A percentile compares a stretch with the other conserved stretches of the same genome.
These are phyloP conservation scores for Colletotrichum godetiae DNA, from an alignment of 2,329 filamentous ascomycete species.

Conservation along the genomic window DNA sequence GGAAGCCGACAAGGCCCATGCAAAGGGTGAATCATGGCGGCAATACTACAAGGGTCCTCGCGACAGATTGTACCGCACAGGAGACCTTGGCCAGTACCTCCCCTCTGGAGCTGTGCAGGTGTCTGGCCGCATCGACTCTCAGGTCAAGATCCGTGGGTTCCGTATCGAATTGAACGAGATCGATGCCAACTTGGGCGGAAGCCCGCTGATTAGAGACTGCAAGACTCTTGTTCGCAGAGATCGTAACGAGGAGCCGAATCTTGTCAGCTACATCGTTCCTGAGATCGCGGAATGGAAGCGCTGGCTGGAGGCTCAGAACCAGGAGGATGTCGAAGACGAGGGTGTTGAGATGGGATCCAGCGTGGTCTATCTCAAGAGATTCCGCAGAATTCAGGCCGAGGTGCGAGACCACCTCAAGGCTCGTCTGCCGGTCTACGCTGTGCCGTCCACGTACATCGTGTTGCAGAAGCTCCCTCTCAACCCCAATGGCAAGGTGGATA, in stretches of 20 bases:
- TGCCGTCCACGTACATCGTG: slow-evolving; percentile 52
- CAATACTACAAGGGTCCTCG: slow-evolving; percentile 82
- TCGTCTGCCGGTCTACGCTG: slow-evolving; percentile 70
- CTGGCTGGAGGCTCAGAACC: slow-evolving; percentile 69
- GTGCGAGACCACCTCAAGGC: slow-evolving; percentile 74
- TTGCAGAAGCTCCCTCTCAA: slow-evolving; percentile 72
- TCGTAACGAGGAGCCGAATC: slow-evolving; percentile 83
- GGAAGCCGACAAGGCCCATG: slow-evolving; percentile 67
- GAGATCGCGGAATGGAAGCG: slow-evolving; percentile 75
- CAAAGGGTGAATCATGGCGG: slow-evolving; percentile 76
- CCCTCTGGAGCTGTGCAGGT: slow-evolving; percentile 78
- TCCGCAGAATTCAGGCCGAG: slow-evolving; percentile 58
- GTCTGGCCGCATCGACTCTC: slow-evolving; percentile 82
- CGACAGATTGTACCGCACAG: slow-evolving; percentile 88
- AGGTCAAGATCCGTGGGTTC: slow-evolving; percentile 97
- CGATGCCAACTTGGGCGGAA: slow-evolving; percentile 81
- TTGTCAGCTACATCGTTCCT: slow-evolving; percentile 92
- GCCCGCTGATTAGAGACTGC: slow-evolving; percentile 83
- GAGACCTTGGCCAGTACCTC: slow-evolving; percentile 84
- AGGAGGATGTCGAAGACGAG: slow-evolving; percentile 67
- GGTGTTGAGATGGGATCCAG: slow-evolving; percentile 57
- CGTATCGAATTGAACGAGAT: slow-evolving; percentile 95
- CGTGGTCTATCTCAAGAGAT: slow-evolving; percentile 57
- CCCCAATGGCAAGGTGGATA: slow-evolving; percentile 85
- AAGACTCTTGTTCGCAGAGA: slow-evolving; percentile 87